Evolutionary conservation across 345 rosid genomes (phyloP), one percentile per base, ranked within the genome.

Genomic region (Melastoma malabathricum): DNA sequence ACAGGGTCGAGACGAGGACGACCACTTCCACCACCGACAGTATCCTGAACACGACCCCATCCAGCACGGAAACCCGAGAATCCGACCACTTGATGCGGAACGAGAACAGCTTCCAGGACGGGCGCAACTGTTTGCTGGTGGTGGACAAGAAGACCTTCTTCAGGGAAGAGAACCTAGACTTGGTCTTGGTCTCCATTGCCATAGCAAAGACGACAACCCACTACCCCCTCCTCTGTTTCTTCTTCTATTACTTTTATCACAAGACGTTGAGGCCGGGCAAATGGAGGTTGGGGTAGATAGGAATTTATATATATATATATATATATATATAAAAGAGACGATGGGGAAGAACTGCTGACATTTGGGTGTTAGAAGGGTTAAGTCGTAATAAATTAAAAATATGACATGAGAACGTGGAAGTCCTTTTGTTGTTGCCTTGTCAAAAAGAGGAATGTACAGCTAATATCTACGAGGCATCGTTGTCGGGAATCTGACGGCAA

Each of bases 1-100:
- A 80, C 49, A 82, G 73, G n/a, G 80, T 73, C 10, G 84, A 79
- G 58, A 80, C 72, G 31, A 82, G 71, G 54, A 82, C 82, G 12
- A 79, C 4, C 54, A 69, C 83, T 68, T 85, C 95, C 0, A 72
- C 78, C 34, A 71, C 79, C 15, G 72, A 82, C 57, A 77, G 54
- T 25, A 82, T 56, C 49, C 64, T 75, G 75, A 70, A 85, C 29
- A 77, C 57, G 8, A 79, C 54, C 14, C 63, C 65, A 55, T 82
- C 95, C 5, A 82, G 52, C 3, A 75, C 47, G 12, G 62, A 63
- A 52, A 10, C 41, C 47, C 58, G 74, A 13, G 63, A 52, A 73
- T 61, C 34, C 68, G 44, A 18, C 71, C 67, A 19, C 44, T 47
- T 65, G 65, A 64, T 67, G 62, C 64, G 65, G 47, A 43, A 22